Evolutionary conservation across 352 stramenopile species (phyloP), one percentile per base, ranked within the genome.

Genomic region (Phytophthora colocasiae): DNA sequence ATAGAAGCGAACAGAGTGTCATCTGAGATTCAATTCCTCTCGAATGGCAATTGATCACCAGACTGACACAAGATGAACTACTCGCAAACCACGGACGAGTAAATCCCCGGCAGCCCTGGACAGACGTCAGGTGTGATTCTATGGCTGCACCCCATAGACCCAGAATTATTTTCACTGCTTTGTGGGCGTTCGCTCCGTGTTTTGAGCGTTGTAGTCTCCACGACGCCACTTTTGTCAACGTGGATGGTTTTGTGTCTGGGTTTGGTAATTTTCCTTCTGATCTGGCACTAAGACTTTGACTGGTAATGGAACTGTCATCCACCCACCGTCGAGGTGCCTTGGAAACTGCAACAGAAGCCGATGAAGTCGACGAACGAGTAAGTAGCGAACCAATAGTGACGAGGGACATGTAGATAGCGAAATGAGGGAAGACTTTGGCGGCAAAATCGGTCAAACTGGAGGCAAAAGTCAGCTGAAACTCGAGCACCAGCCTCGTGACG

Each of bases 21-120:
- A 2, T 19, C 9, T 12, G n/a, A n/a, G 44, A 55, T 19, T 40
- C 9, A 11, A 10, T 48, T 6, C 43, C 44, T 15, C 46, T 12
- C 26, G 3, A 27, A 15, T 54, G 44, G 15, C 55, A 55, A 38
- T 63, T 31, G 4, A 62, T 39, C 27, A 62, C 54, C 2, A 62
- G 54, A 56, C 41, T 62, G 6, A 44, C 52, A 17, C 41, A 62
- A 2, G 54, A 52, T 6, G 32, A 12, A 14, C n/a, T 10, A 14
- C 6, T 40, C 26, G 17, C 9, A 7, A 45, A 32, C 31, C 48
- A 56, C 31, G 48, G 31, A 1, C n/a, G 48, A 19, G 48, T 56
- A n/a, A 9, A 44, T 0, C 32, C 48, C 3, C 31, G 29, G 14
- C 48, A 56, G 17, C 7, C 31, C 22, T 19, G 2, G n/a, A 56